phyloP scores from a whole-genome alignment of 2,329 filamentous ascomycete species.

The Cordyceps militaris region DNA sequence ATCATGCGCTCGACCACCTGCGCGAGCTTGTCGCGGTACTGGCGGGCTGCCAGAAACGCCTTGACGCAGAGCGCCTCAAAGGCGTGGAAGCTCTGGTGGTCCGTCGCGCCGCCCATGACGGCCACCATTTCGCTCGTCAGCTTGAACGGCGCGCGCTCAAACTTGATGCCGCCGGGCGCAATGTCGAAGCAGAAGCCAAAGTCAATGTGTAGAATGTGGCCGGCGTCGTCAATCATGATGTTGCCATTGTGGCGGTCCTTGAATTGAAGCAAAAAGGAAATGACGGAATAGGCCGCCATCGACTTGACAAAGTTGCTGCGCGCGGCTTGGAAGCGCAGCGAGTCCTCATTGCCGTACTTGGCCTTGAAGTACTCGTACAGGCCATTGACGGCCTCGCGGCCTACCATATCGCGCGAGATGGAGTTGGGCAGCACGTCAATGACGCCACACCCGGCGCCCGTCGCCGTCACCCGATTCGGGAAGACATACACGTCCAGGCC shows the following conservation, averaged over 20 bases:
- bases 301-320: slow-evolving; percentile 97
- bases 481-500: slow-evolving; percentile 96
- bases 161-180: slow-evolving; percentile 91
- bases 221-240: slow-evolving; percentile 97
- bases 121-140: slow-evolving; percentile 95
- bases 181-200: slow-evolving; percentile 99
- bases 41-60: slow-evolving; percentile 81
- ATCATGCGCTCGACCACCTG: slow-evolving; percentile 94
- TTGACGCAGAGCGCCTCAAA: slow-evolving; percentile 97
- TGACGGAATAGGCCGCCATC: slow-evolving; percentile 97
- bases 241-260: slow-evolving; percentile 99
- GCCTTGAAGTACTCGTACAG: slow-evolving; percentile 97
- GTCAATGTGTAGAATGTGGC: slow-evolving; percentile 97
- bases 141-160: slow-evolving; percentile 97
- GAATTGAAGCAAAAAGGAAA: slow-evolving; percentile 94
- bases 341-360: slow-evolving; percentile 96
- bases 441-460: slow-evolving; percentile 92
- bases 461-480: slow-evolving; percentile 94
- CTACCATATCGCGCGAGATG: slow-evolving; percentile 97
- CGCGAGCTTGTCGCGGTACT: slow-evolving; percentile 79
- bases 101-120: slow-evolving; percentile 88
- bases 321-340: slow-evolving; percentile 87
- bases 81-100: slow-evolving; percentile 84
- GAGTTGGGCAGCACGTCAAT: slow-evolving; percentile 98
- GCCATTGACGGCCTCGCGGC: slow-evolving; percentile 93